A percentile compares a stretch with the other conserved stretches of the same genome.
phyloP scores from a whole-genome alignment of 2,329 filamentous ascomycete species.

The Arthrobotrys megalospora region DNA sequence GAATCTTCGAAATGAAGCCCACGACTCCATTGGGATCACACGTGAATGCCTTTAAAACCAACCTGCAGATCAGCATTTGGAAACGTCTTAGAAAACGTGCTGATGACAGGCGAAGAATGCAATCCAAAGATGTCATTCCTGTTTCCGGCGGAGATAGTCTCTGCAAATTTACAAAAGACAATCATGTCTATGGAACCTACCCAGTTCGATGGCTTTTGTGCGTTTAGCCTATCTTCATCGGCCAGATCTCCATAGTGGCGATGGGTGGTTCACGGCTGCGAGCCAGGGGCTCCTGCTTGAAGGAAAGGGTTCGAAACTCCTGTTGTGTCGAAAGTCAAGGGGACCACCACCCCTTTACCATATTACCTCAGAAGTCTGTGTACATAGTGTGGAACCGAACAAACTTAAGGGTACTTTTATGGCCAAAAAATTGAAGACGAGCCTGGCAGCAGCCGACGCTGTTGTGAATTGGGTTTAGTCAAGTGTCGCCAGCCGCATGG shows the following conservation, averaged over 20 bases:
- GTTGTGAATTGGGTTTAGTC: constrained; percentile 47
- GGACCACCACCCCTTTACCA: constrained; percentile 42
- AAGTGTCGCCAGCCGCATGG: constrained; percentile 48
- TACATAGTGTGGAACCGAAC: constrained; percentile 55
- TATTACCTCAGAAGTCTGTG: constrained; percentile 31
- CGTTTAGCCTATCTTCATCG: constrained; percentile 39
- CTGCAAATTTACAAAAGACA: constrained; percentile 12
- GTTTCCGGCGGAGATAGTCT: constrained; percentile 18
- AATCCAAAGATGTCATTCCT: background rate
- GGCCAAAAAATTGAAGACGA: constrained; percentile 38
- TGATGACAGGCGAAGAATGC: constrained; percentile 51
- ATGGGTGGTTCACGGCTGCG: constrained; percentile 32
- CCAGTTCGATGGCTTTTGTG: constrained; percentile 4
- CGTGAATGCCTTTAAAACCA: constrained; percentile 28
- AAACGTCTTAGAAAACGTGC: constrained; percentile 50
- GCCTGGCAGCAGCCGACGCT: constrained; percentile 42
- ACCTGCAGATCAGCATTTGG: constrained; percentile 47
- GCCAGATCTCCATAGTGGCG: constrained; percentile 44
- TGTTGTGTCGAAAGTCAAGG: constrained; percentile 55
- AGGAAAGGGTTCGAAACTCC: constrained; percentile 59
- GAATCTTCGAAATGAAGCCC: constrained; percentile 35
- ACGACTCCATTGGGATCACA: constrained; percentile 34
- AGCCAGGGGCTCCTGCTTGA: constrained; percentile 47
- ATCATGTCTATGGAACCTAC: constrained; percentile 27
- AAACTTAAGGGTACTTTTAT: constrained; percentile 54